Percentiles rank a stretch among this genome's conserved stretches.
Evolutionary conservation across 805 yeast genomes (phyloP).

Genomic region (Pichia deserticola): DNA sequence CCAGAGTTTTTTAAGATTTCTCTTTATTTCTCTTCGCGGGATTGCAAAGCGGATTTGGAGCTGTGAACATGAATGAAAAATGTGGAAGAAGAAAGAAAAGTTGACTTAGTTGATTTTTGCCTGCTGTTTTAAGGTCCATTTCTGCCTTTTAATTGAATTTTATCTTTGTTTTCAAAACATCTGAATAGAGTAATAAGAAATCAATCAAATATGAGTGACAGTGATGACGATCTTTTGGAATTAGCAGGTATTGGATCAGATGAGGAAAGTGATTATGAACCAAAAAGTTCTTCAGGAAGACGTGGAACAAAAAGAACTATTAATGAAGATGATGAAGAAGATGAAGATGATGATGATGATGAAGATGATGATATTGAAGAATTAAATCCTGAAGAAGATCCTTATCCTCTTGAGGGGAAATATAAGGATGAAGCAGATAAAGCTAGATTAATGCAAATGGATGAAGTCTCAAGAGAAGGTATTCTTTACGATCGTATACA

Average conservation of each 20-base stretch:
- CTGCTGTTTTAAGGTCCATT: background rate
- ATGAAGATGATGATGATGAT: slow-evolving; percentile 16
- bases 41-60: too few relatives aligned
- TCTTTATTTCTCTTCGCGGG: too few relatives aligned
- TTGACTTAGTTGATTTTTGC: too few relatives aligned
- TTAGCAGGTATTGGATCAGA: slow-evolving; percentile 76
- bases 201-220: slow-evolving; percentile 53
- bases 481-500: slow-evolving; percentile 88
- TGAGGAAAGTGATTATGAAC: slow-evolving; percentile 34
- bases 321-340: slow-evolving; percentile 25
- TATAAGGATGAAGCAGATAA: slow-evolving; percentile 79
- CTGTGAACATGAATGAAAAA: background rate
- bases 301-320: slow-evolving; percentile 19
- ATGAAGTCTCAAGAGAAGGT: slow-evolving; percentile 89
- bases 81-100: too few relatives aligned
- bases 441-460: slow-evolving; percentile 56
- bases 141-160: too few relatives aligned
- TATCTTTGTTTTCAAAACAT: too few relatives aligned
- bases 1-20: too few relatives aligned
- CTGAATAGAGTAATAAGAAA: too few relatives aligned
- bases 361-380: slow-evolving; percentile 23
- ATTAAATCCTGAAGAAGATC: slow-evolving; percentile 39
- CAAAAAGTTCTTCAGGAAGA: slow-evolving; percentile 21
- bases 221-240: slow-evolving; percentile 84
- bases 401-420: slow-evolving; percentile 91